These are phyloP conservation scores for Pholiota molesta DNA, from an alignment of 768 basidiomycete species.

Conservation along the genomic window DNA sequence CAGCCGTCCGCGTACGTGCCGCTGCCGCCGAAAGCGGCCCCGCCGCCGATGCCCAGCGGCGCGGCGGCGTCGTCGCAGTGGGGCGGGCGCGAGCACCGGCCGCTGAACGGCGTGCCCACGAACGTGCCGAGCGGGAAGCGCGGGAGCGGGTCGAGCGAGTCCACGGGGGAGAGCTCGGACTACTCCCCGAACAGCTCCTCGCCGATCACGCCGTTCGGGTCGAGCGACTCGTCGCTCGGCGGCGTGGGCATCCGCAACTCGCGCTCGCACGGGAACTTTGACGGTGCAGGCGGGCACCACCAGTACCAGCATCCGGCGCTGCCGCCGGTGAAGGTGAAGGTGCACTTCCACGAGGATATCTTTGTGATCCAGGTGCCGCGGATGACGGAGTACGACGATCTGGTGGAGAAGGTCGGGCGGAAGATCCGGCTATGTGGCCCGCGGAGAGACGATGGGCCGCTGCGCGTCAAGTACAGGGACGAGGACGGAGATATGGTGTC, in stretches of 20 bases:
- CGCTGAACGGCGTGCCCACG: conserved; percentile 29
- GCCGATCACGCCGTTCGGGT: conserved; percentile 91
- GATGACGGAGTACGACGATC: conserved; percentile 75
- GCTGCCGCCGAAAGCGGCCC: conserved; percentile 53
- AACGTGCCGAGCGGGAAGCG: conserved; percentile 60
- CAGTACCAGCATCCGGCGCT: conserved; percentile 18
- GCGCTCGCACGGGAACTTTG: conserved; percentile 55
- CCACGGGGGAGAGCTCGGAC: conserved; percentile 80
- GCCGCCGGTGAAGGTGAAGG: conserved; percentile 84
- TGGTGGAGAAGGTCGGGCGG: conserved; percentile 88
- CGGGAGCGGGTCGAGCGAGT: conserved; percentile 84
- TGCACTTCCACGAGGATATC: conserved; percentile 93
- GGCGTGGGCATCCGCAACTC: conserved; percentile 56
- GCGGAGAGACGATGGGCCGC: conserved; percentile 73
- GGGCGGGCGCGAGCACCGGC: conserved; percentile 32
- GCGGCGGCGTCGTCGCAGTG: conserved; percentile 35
- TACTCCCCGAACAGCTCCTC: conserved; percentile 85
- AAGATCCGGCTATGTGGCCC: conserved; percentile 94
- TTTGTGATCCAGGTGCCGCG: conserved; percentile 92
- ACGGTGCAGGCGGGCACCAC: conserved; percentile 26
- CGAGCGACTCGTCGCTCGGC: conserved; percentile 78
- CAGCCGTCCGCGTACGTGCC: conserved; percentile 75
- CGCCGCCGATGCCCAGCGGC: conserved; percentile 55
- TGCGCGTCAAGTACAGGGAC: conserved; percentile 88
- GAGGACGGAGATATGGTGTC: conserved; percentile 92